Base-by-base conservation (phyloP, 208 protist genomes). In the Leishmania turanica region DNA sequence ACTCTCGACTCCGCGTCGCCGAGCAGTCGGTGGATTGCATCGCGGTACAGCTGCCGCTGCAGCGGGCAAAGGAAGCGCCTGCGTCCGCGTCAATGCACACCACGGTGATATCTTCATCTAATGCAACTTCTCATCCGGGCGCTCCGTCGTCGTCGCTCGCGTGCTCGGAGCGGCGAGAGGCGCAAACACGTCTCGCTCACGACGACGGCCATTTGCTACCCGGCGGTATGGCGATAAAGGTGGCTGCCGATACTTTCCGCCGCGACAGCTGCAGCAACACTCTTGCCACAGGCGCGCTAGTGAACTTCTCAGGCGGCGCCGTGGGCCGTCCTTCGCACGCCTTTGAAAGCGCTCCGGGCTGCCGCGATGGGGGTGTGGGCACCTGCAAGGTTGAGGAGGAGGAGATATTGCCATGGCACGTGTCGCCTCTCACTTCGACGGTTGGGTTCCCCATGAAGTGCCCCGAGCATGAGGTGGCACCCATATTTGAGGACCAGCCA, bases 21-120 rank as follows among this genome's bases (percentile, higher is more conserved):
- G 77, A 65, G 7, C 49, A 68, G 64, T 85, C 82, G 21, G 77
- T 85, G 27, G 82, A 85, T 58, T 85, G 77, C 56, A 58, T 81
- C 21, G 79, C 82, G 13, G 82, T 85, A 66, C 82, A 81, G 69
- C 51, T 81, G 70, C 82, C 82, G n/a, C 58, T 85, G 49, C 82
- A 58, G 31, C 53, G 72, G n/a, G 40, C 34, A 13, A 17, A 40
- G 21, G n/a, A 72, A 4, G 58, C 9, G 37, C 51, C n/a, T 34
- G n/a, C 40, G 49, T 13, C 27, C 65, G 40, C 27, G 47, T 27
- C 4, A 53, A 24, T 40, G 0, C 34, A 45, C 4, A 42, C 19
- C 21, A 51, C 74, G 40, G 37, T 64, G 8, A 11, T 31, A 2
- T 77, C 53, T 31, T 9, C 47, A 62, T 47, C 72, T 37, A 5